Conservation (phyloP, 306 rosid genomes). For the Alnus glutinosa region DNA sequence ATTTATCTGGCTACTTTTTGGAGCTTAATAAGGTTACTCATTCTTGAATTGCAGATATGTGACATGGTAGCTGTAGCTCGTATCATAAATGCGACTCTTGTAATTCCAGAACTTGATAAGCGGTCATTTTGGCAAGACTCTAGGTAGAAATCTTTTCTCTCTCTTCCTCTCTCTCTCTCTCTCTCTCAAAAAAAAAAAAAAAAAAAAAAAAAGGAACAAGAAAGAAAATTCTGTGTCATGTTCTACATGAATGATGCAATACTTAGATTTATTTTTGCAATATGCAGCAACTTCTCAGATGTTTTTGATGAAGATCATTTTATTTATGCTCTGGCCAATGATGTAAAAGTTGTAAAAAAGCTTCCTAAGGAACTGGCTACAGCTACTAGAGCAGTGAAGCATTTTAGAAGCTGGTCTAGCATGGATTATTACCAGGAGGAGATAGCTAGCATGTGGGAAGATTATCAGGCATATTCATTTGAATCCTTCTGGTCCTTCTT, state of each 20-base stretch:
- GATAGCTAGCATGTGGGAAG: slow-evolving; percentile 75
- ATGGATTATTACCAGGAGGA: slow-evolving; percentile 77
- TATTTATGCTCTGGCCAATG: slow-evolving; percentile 69
- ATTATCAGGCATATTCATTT: slow-evolving; percentile 53
- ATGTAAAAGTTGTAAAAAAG: slow-evolving; percentile 68
- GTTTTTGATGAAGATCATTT: slow-evolving; percentile 84
- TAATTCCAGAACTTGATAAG: slow-evolving; percentile 92
- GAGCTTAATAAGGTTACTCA: slow-evolving; percentile 28
- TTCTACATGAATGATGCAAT: slow-evolving; percentile 24
- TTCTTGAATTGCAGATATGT: slow-evolving; percentile 70
- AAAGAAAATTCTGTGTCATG: slow-evolving; percentile 4
- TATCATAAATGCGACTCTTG: slow-evolving; percentile 88
- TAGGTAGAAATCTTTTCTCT: slow-evolving; percentile 49
- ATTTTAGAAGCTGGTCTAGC: slow-evolving; percentile 94
- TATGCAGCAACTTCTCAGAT: slow-evolving; percentile 81
- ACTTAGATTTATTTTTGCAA: slow-evolving; percentile 23
- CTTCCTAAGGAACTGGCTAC: slow-evolving; percentile 60
- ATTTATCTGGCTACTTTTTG: not conserved
- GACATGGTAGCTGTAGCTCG: slow-evolving; percentile 98
- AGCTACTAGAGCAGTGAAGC: slow-evolving; percentile 53
- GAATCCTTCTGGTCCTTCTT: slow-evolving; percentile 22
- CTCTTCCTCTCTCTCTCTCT: too few species aligned
- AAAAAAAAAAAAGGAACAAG: not conserved
- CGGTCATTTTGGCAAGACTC: slow-evolving; percentile 85
- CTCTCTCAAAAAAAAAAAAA: not conserved